Percentiles rank a stretch among this genome's conserved stretches.
phyloP scores from a whole-genome alignment of 192 early-diverging fungal genomes.

The Backusella tuberculispora region DNA sequence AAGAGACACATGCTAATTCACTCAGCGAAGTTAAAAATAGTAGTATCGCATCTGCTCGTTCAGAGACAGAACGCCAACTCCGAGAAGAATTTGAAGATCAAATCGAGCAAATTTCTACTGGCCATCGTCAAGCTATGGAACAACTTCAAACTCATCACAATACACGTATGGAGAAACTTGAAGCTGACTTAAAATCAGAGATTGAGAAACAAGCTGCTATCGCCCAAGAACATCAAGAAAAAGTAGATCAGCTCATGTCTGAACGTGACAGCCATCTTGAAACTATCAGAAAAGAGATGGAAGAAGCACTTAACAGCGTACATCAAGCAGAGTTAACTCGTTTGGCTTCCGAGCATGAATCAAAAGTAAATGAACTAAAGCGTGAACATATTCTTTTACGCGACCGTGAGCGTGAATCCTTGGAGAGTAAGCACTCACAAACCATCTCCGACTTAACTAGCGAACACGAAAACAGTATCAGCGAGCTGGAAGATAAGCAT shows the following conservation, averaged over 20 bases:
- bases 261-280: constrained; percentile 18
- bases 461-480: background rate
- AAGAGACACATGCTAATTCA: background rate
- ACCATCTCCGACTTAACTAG: background rate
- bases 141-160: constrained; percentile 28
- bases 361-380: constrained; percentile 20
- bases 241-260: constrained; percentile 16
- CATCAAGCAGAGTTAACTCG: constrained; percentile 22
- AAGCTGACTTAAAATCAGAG: constrained; percentile 18
- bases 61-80: constrained; percentile 26
- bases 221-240: background rate
- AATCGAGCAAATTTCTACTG: constrained; percentile 24
- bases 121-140: constrained; percentile 33
- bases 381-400: constrained; percentile 26
- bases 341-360: constrained; percentile 22
- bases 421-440: constrained; percentile 2
- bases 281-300: constrained; percentile 23
- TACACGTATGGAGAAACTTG: constrained; percentile 21
- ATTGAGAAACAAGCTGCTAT: constrained; percentile 25
- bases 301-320: constrained; percentile 23
- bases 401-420: constrained; percentile 13
- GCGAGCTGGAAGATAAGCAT: background rate
- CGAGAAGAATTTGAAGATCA: constrained; percentile 32
- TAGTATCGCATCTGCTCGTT: constrained; percentile 10
- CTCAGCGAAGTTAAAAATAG: constrained; percentile 20